phyloP scores from a whole-genome alignment of 1,139 yeast species.

The Blastobotrys buckinghamii region DNA sequence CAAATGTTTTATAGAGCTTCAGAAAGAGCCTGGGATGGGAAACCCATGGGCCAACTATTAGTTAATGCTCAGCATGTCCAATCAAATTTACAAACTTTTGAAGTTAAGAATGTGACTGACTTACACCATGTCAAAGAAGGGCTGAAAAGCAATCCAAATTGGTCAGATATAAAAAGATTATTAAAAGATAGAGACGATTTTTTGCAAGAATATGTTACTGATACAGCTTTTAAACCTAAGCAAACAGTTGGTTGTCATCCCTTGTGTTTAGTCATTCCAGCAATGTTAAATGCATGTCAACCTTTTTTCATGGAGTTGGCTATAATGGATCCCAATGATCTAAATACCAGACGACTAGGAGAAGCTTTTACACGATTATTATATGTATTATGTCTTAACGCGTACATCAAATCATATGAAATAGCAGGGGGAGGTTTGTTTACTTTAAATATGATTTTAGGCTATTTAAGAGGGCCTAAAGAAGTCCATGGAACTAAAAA shows the following conservation, averaged over 20 bases:
- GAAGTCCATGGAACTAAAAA: not conserved
- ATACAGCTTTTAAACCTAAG: not conserved
- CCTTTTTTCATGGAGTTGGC: not conserved
- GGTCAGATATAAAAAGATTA: not conserved
- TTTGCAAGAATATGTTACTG: not conserved
- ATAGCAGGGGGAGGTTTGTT: slow-evolving; percentile 11
- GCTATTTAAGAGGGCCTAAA: not conserved
- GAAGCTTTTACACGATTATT: not conserved
- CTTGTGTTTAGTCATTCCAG: not conserved
- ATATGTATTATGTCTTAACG: not conserved
- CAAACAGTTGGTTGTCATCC: not conserved
- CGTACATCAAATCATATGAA: slow-evolving; percentile 10
- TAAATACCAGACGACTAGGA: not conserved
- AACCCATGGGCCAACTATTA: not conserved
- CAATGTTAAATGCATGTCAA: not conserved
- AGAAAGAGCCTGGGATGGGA: not conserved
- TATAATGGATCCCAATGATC: not conserved
- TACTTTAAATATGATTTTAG: slow-evolving; percentile 5
- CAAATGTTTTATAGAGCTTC: not conserved
- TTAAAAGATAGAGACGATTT: slow-evolving; percentile 8
- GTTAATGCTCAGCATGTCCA: not conserved
- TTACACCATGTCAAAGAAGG: not conserved
- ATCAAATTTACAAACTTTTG: not conserved
- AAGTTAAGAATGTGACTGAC: not conserved
- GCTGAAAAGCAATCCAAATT: not conserved